These are phyloP conservation scores for Chaetomium sp. DNA, from an alignment of 2,329 filamentous ascomycete species.

Conservation along the genomic window DNA sequence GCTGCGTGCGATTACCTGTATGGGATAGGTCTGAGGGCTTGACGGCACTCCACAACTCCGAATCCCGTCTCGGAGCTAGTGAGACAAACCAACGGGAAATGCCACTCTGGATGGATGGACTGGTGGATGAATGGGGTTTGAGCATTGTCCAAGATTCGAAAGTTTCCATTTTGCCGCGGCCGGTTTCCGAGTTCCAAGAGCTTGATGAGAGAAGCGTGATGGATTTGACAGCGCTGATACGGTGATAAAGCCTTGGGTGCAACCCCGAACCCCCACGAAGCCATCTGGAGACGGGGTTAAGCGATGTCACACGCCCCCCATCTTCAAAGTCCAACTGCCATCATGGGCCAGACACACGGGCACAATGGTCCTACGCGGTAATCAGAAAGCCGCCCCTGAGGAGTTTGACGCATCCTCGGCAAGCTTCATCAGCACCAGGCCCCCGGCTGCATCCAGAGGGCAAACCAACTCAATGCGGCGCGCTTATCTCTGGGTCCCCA, in stretches of 20 bases:
- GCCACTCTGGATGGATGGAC: constrained; percentile 1
- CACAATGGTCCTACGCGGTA: constrained; percentile 5
- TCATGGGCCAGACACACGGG: constrained; percentile 8
- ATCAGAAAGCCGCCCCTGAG: constrained; percentile 22
- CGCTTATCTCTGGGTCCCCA: constrained; percentile 23
- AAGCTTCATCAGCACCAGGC: constrained; percentile 18
- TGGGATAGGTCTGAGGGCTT: background rate
- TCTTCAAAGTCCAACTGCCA: constrained; percentile 21
- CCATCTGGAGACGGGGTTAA: constrained; percentile 20
- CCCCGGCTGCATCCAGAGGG: constrained; percentile 5
- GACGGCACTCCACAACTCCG: background rate
- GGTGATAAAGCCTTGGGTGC: constrained; percentile 19
- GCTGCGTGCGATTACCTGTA: constrained; percentile 1
- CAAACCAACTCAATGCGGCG: constrained; percentile 11
- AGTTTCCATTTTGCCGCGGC: background rate
- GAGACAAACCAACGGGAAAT: background rate
- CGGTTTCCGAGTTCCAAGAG: background rate
- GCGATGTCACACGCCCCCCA: constrained; percentile 11
- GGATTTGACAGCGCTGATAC: constrained; percentile 16
- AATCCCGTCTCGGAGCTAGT: constrained; percentile 1
- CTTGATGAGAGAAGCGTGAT: constrained; percentile 19
- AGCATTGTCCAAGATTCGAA: background rate
- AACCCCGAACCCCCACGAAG: constrained; percentile 30
- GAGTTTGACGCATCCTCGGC: constrained; percentile 24
- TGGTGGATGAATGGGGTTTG: background rate